Percentiles rank a stretch among this genome's conserved stretches.
phyloP scores from a whole-genome alignment of 106 monocot species.

The Allium fistulosum region DNA sequence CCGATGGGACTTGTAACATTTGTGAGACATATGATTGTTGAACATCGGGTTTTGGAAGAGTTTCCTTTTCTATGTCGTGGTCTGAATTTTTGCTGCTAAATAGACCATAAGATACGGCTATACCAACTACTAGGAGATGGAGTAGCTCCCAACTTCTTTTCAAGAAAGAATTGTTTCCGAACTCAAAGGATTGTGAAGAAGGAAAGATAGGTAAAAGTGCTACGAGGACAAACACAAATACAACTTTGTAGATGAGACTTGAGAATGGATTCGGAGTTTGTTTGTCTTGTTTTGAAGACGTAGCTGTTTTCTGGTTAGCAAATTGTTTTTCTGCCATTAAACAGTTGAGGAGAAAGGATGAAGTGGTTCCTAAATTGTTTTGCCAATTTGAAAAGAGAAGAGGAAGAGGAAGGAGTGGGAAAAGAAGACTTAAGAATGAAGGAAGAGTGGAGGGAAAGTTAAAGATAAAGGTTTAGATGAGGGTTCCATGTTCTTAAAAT shows the following conservation, averaged over 20 bases:
- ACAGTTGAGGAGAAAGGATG: too few species aligned
- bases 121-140: constrained; percentile 15
- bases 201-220: constrained; percentile 12
- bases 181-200: constrained; percentile 17
- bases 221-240: constrained; percentile 36
- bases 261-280: constrained; percentile 8
- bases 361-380: background rate
- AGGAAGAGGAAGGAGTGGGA: constrained; percentile 4
- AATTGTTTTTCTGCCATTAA: constrained; percentile 26
- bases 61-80: constrained; percentile 5
- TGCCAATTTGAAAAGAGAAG: background rate
- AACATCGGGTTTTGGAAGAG: background rate
- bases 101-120: constrained; percentile 12
- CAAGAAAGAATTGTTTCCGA: constrained; percentile 26
- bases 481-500: constrained; percentile 1
- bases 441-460: constrained; percentile 15
- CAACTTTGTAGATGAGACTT: constrained; percentile 33
- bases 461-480: constrained; percentile 7
- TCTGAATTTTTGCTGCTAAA: constrained; percentile 12
- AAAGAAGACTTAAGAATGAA: constrained; percentile 7
- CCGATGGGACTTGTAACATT: constrained; percentile 14
- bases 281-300: background rate
- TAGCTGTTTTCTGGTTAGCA: too few species aligned
- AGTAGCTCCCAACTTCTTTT: constrained; percentile 8
- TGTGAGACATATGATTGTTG: constrained; percentile 20